A percentile compares a stretch with the other conserved stretches of the same genome.
Evolutionary conservation across 1,284 basidiomycete species (phyloP).

Genomic region (Pterulicium gracile): DNA sequence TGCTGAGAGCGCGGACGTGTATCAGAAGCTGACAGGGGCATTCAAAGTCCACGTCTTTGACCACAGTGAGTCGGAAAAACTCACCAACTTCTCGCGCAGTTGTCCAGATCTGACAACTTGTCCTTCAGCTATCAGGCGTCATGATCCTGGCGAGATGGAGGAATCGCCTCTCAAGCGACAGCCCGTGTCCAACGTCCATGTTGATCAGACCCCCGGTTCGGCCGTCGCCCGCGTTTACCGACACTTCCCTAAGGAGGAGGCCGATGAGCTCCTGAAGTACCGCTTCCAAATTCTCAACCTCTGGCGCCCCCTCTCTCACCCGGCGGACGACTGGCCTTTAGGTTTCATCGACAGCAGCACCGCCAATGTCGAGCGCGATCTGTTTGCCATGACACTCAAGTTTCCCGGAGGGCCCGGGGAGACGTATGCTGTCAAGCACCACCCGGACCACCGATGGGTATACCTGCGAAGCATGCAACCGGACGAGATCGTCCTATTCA

Average conservation of each 20-base stretch:
- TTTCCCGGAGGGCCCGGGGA: conserved; percentile 49
- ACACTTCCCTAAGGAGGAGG: conserved; percentile 26
- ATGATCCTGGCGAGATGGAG: conserved; percentile 21
- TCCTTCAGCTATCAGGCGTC: conserved; percentile 27
- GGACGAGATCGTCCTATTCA: conserved; percentile 55
- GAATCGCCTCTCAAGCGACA: conserved; percentile 26
- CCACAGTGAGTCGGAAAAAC: conserved; percentile 2
- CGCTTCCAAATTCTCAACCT: conserved; percentile 63
- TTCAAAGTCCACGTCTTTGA: conserved; percentile 4
- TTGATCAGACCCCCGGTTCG: conserved; percentile 29
- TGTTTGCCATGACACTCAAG: conserved; percentile 36
- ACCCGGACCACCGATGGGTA: conserved; percentile 49
- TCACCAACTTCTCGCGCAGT: too few relatives aligned
- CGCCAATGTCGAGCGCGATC: conserved; percentile 38
- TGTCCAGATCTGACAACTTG: not conserved
- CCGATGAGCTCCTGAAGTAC: conserved; percentile 21
- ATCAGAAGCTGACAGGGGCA: conserved; percentile 2
- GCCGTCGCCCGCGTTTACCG: conserved; percentile 26
- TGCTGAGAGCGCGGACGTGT: not conserved
- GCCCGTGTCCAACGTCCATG: conserved; percentile 35
- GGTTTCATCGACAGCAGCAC: conserved; percentile 51
- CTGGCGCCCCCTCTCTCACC: conserved; percentile 51
- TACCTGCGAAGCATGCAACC: conserved; percentile 52
- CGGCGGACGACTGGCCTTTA: conserved; percentile 48
- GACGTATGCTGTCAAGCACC: conserved; percentile 43